Conservation (phyloP, 352 stramenopile genomes). For the Phytophthora ohioensis region DNA sequence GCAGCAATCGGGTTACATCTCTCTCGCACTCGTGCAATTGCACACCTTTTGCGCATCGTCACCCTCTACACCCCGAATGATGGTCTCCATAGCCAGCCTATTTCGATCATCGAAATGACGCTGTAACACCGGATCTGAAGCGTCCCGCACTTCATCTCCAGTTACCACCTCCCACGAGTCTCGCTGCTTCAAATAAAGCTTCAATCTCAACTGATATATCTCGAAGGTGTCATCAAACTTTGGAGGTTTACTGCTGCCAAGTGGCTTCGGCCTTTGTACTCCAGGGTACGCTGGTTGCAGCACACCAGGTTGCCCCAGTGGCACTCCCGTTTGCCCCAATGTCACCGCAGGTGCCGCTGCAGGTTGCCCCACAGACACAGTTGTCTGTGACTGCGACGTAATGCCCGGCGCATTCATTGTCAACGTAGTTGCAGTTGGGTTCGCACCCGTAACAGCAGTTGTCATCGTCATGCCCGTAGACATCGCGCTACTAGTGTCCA, state of each 20-base stretch:
- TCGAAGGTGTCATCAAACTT: not conserved
- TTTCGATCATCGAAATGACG: not conserved
- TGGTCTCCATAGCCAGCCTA: not conserved
- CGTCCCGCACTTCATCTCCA: not conserved
- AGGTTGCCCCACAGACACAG: not conserved
- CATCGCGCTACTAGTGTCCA: not conserved
- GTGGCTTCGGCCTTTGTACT: not conserved
- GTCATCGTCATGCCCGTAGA: not conserved
- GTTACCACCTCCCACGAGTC: constrained; percentile 1
- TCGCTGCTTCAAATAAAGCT: not conserved
- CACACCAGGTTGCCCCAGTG: not conserved
- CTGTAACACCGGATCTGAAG: not conserved
- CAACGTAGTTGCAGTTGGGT: too few relatives aligned
- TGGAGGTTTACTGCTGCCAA: not conserved
- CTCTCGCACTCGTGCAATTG: not conserved
- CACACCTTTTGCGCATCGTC: constrained; percentile 1
- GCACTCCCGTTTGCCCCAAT: not conserved
- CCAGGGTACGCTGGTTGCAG: not conserved
- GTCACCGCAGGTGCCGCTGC: not conserved
- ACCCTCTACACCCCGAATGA: not conserved
- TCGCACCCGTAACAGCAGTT: not conserved
- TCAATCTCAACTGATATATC: not conserved
- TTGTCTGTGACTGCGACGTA: too few relatives aligned
- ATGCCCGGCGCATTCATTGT: too few relatives aligned
- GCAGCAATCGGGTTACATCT: not conserved